Percentiles rank a stretch among this genome's conserved stretches.
Evolutionary conservation across 2,329 filamentous ascomycete species (phyloP).

Genomic region (Venturiaceae sp.): DNA sequence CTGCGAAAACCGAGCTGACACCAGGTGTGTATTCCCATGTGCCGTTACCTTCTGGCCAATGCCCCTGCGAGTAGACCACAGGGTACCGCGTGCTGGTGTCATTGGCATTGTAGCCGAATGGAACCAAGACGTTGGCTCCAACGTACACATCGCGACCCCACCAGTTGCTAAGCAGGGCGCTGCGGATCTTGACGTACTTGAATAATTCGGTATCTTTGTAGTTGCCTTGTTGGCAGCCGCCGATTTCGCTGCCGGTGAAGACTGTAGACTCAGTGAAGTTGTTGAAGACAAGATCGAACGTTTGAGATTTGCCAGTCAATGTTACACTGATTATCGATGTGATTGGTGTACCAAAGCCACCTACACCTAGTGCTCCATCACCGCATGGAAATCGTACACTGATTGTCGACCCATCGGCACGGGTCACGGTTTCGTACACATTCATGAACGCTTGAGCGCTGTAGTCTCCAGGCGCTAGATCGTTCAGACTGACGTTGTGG

Average conservation of each 20-base stretch:
- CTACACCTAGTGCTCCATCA: conserved; percentile 21
- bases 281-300: conserved; percentile 21
- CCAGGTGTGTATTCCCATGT: background rate
- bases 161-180: conserved; percentile 23
- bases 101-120: conserved; percentile 22
- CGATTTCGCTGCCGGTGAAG: conserved; percentile 24
- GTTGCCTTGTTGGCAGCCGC: conserved; percentile 28
- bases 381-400: conserved; percentile 26
- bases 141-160: conserved; percentile 26
- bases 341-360: conserved; percentile 21
- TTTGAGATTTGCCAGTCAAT: conserved; percentile 19
- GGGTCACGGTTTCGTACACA: conserved; percentile 22
- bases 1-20: background rate
- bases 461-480: conserved; percentile 22
- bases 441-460: conserved; percentile 25
- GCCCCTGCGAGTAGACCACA: conserved; percentile 24
- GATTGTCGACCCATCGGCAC: conserved; percentile 26
- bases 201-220: conserved; percentile 22
- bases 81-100: conserved; percentile 22
- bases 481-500: conserved; percentile 21
- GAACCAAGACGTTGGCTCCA: conserved; percentile 26
- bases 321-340: conserved; percentile 17
- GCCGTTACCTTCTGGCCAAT: conserved; percentile 19
- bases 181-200: conserved; percentile 28
- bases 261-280: conserved; percentile 15